phyloP scores from a whole-genome alignment of 176 grass and related monocot genomes.

The Microstegium vimineum region DNA sequence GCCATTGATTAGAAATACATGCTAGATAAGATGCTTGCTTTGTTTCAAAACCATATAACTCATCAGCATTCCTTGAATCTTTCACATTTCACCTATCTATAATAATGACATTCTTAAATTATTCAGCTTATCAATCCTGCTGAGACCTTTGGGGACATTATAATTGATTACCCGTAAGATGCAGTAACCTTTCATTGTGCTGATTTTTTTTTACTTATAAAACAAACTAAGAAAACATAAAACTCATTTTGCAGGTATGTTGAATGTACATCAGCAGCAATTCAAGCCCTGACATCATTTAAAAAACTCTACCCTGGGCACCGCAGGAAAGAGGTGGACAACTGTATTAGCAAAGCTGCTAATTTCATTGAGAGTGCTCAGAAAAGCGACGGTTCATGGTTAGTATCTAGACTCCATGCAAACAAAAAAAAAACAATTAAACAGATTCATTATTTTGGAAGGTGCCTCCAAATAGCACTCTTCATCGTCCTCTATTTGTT shows the following conservation, averaged over 20 bases:
- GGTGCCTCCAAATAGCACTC: neutral
- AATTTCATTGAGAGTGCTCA: conserved; percentile 67
- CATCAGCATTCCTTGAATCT: neutral
- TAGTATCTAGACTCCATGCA: conserved; percentile 18
- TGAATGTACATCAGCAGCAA: conserved; percentile 53
- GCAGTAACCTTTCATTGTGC: neutral
- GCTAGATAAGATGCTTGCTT: neutral
- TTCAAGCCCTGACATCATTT: conserved; percentile 72
- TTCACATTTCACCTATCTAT: neutral
- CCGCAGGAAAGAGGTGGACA: conserved; percentile 55
- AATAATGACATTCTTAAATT: conserved; percentile 23
- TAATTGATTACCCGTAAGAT: conserved; percentile 15
- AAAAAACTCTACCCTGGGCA: conserved; percentile 75
- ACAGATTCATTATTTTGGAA: neutral
- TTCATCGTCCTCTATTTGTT: neutral
- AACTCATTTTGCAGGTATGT: neutral
- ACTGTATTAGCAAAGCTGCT: conserved; percentile 61
- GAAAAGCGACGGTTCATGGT: conserved; percentile 74
- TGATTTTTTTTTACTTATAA: neutral
- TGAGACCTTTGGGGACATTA: neutral
- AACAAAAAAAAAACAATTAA: no score
- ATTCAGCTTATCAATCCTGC: conserved; percentile 78
- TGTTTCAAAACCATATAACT: neutral
- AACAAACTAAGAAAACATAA: neutral
- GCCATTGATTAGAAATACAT: no score